Conservation (phyloP, 108 stramenopile species). For the Cyclotella cryptica region DNA sequence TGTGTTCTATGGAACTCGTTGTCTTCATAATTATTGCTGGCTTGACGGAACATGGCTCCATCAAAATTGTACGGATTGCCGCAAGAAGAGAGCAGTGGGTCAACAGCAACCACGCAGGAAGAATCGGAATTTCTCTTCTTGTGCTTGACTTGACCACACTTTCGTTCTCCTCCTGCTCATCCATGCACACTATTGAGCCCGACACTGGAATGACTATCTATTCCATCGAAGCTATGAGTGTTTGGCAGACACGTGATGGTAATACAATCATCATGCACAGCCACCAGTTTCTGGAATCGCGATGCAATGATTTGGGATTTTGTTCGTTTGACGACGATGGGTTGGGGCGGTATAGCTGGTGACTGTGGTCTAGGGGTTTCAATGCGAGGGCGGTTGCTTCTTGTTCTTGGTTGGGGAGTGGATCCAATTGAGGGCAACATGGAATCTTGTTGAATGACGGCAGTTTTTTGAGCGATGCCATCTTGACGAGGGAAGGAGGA, state of each 20-base stretch:
- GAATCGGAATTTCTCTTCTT: too few relatives aligned
- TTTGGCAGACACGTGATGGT: neutral
- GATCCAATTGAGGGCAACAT: neutral
- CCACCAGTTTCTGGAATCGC: neutral
- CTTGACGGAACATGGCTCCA: neutral
- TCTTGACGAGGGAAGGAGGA: neutral
- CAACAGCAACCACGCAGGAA: neutral
- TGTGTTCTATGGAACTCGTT: neutral
- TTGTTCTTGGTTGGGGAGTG: neutral
- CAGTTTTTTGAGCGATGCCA: neutral
- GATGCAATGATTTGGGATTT: slow-evolving; percentile 7
- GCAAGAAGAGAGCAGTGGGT: neutral
- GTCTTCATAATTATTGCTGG: too few relatives aligned
- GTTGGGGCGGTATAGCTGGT: neutral
- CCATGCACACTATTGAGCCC: neutral
- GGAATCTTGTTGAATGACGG: neutral
- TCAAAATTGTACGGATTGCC: neutral
- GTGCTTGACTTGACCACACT: neutral
- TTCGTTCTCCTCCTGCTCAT: too few relatives aligned
- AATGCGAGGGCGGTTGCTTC: neutral
- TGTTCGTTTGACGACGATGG: neutral
- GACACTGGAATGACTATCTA: neutral
- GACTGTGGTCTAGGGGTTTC: neutral
- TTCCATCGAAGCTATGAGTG: neutral
- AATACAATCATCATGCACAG: neutral